phyloP scores from a whole-genome alignment of 2,329 filamentous ascomycete species.

The Paracorniculantispora psalliotae region DNA sequence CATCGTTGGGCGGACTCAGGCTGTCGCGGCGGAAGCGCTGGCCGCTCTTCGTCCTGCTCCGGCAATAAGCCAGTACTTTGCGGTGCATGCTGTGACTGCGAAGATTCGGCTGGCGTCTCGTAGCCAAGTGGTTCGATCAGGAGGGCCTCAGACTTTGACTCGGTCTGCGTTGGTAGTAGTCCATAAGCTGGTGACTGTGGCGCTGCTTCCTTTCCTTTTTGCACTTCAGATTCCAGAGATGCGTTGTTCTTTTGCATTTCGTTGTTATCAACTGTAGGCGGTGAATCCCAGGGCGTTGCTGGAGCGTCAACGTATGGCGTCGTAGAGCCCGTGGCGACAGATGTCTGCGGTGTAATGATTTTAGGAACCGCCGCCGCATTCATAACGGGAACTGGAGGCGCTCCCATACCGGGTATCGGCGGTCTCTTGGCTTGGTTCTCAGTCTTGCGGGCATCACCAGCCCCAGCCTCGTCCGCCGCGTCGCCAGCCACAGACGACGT shows the following conservation, averaged over 20 bases:
- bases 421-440: neutral
- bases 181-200: neutral
- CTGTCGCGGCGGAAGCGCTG: slow-evolving; percentile 35
- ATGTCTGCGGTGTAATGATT: neutral
- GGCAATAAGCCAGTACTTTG: neutral
- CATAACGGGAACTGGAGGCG: neutral
- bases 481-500: slow-evolving; percentile 19
- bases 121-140: slow-evolving; percentile 9
- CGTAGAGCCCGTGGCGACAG: neutral
- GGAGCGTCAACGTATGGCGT: neutral
- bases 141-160: slow-evolving; percentile 2
- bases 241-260: neutral
- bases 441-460: neutral
- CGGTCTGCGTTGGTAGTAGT: neutral
- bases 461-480: neutral
- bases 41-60: slow-evolving; percentile 21
- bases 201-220: neutral
- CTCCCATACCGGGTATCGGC: neutral
- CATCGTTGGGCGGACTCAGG: slow-evolving; percentile 26
- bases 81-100: neutral
- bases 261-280: neutral
- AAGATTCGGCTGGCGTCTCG: neutral
- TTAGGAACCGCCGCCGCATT: neutral
- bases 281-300: neutral
- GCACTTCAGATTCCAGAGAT: neutral